phyloP scores from a whole-genome alignment of 2,329 filamentous ascomycete species.

The Phyllosticta paracitricarpa region DNA sequence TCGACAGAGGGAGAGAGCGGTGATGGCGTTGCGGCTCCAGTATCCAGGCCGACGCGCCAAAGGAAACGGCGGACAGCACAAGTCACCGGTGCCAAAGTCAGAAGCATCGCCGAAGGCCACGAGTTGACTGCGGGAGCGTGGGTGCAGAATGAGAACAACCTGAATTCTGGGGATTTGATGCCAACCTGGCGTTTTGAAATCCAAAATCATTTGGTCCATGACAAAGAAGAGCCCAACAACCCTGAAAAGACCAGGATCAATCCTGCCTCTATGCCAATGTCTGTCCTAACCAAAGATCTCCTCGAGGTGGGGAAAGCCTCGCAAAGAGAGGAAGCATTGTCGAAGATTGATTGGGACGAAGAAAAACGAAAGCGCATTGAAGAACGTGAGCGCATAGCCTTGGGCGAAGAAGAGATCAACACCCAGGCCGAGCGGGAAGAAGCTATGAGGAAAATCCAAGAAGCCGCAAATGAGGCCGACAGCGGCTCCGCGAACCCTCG shows the following conservation, averaged over 20 bases:
- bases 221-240: slow-evolving; percentile 20
- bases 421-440: slow-evolving; percentile 15
- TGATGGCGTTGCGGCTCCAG: not conserved
- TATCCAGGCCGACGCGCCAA: not conserved
- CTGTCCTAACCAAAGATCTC: slow-evolving; percentile 56
- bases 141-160: not conserved
- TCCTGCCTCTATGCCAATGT: slow-evolving; percentile 58
- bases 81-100: not conserved
- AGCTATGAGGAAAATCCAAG: slow-evolving; percentile 13
- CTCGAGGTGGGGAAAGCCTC: slow-evolving; percentile 63
- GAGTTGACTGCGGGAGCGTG: not conserved
- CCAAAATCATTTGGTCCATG: slow-evolving; percentile 1
- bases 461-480: slow-evolving; percentile 11
- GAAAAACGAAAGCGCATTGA: slow-evolving; percentile 30
- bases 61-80: not conserved
- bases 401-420: slow-evolving; percentile 10
- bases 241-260: slow-evolving; percentile 45
- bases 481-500: slow-evolving; percentile 36
- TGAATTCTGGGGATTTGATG: not conserved
- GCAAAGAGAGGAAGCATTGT: slow-evolving; percentile 62
- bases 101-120: not conserved
- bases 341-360: slow-evolving; percentile 51
- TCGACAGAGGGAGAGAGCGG: not conserved
- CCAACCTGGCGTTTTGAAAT: not conserved
- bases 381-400: slow-evolving; percentile 21